Base-by-base conservation (phyloP, 2,329 filamentous ascomycete species). In the Penicillium digitatum region DNA sequence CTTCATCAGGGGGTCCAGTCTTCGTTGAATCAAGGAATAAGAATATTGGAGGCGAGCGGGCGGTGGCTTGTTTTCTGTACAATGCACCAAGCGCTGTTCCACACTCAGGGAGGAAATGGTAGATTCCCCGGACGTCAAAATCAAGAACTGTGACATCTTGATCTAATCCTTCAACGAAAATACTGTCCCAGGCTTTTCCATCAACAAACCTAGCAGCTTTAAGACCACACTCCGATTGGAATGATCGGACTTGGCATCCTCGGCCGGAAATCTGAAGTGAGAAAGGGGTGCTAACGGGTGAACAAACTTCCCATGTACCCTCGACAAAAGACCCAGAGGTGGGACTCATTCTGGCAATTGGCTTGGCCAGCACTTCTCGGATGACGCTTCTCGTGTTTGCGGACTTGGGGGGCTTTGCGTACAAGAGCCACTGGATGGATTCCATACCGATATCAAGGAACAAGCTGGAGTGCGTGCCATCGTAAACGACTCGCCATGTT, bases 11-110 rank as follows among this genome's bases (percentile, higher is more conserved):
- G 27, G 78, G 66, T 0, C 78, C 78, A 34, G 79, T 73, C 16
- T 77, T 76, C 5, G 76, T 71, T 0, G 83, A 80, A 51, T 87
- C 82, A 3, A 84, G 69, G 62, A 86, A 87, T 2, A 87, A 67
- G 59, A 79, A 87, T 0, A 85, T 51, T 1, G 73, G 64, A 9
- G 47, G 61, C 8, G 48, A 50, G 3, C 56, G 55, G 8, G 51
- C 47, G 35, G 26, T 52, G 16, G 48, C 58, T 43, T 20, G 48
- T 48, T 71, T 77, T 61, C 77, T 79, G 66, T 86, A 85, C 22
- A 87, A 66, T 50, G 79, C 78, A 16, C 77, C 74, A 22, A 71
- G 76, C 0, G 84, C 79, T 4, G 81, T 85, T 5, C 83, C 84
- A 61, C 85, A 88, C 6, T 80, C 69, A 11, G 76, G 78, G 1